Conservation (phyloP, 805 yeast species). For the Naumovozyma baii region DNA sequence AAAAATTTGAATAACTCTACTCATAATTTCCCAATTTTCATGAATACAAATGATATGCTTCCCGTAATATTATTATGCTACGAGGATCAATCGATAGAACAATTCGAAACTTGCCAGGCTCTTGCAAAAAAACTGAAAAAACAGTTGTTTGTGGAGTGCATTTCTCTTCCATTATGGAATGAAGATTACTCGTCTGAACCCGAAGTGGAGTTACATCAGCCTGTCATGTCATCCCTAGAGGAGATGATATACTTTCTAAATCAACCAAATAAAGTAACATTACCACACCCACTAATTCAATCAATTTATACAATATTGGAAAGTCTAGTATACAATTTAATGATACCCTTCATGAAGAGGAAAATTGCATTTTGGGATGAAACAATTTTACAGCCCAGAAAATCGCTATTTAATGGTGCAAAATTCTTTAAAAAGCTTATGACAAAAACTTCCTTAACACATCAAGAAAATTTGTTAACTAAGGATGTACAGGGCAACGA, state of each 20-base stretch:
- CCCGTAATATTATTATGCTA: slow-evolving; percentile 44
- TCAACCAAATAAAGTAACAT: slow-evolving; percentile 3
- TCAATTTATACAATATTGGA: slow-evolving; percentile 21
- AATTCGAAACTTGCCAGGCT: slow-evolving; percentile 35
- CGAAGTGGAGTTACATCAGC: slow-evolving; percentile 21
- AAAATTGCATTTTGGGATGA: slow-evolving; percentile 82
- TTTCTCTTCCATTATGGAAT: slow-evolving; percentile 25
- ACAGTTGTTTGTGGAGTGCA: slow-evolving; percentile 32
- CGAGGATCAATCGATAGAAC: slow-evolving; percentile 37
- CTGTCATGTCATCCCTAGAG: slow-evolving; percentile 24
- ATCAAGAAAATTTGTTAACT: slow-evolving; percentile 18
- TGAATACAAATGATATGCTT: slow-evolving; percentile 54
- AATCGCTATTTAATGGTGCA: slow-evolving; percentile 63
- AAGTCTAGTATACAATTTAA: slow-evolving; percentile 15
- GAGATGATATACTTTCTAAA: slow-evolving; percentile 16
- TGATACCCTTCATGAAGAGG: slow-evolving; percentile 75
- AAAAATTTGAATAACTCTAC: slow-evolving; percentile 33
- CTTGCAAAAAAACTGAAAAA: slow-evolving; percentile 35
- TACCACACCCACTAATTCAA: slow-evolving; percentile 17
- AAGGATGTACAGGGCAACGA: slow-evolving; percentile 44
- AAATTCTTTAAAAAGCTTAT: slow-evolving; percentile 41
- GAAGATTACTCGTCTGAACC: slow-evolving; percentile 3
- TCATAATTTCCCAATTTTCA: slow-evolving; percentile 44
- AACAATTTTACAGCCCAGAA: slow-evolving; percentile 63
- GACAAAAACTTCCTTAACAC: slow-evolving; percentile 10